Evolutionary conservation across 306 rosid genomes (phyloP).

Genomic region (Chamaecrista fasciculata): DNA sequence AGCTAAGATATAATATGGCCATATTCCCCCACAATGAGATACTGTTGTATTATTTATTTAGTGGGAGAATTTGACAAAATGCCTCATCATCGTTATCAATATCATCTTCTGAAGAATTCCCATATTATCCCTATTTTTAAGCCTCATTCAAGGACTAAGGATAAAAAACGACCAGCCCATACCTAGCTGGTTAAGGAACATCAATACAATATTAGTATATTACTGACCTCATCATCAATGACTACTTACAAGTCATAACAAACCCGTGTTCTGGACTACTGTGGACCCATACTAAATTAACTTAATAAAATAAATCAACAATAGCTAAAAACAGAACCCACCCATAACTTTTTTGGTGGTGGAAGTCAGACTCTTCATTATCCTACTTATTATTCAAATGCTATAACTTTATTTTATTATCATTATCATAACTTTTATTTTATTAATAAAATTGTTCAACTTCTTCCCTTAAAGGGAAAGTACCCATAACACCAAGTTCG

Average conservation of each 20-base stretch:
- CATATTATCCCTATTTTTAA: neutral
- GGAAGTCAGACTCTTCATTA: slow-evolving; percentile 37
- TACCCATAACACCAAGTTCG: slow-evolving; percentile 3
- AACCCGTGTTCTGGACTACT: slow-evolving; percentile 1
- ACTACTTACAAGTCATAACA: neutral
- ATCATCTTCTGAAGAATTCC: neutral
- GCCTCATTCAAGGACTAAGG: neutral
- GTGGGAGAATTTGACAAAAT: neutral
- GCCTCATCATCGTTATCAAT: neutral
- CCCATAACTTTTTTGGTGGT: slow-evolving; percentile 39
- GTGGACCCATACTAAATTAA: no score
- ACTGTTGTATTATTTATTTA: neutral
- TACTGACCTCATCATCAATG: slow-evolving; percentile 14
- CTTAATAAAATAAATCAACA: no score
- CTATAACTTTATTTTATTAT: neutral
- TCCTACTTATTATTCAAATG: slow-evolving; percentile 15
- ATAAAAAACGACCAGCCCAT: neutral
- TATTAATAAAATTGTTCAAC: neutral
- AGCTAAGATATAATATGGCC: no score
- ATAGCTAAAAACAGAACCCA: slow-evolving; percentile 37
- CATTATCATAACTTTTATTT: neutral
- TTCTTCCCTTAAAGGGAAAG: slow-evolving; percentile 68
- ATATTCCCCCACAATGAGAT: neutral
- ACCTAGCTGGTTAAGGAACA: neutral
- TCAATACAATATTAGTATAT: neutral